Conservation (phyloP, 2,329 filamentous ascomycete species). For the Juglanconis sp. region DNA sequence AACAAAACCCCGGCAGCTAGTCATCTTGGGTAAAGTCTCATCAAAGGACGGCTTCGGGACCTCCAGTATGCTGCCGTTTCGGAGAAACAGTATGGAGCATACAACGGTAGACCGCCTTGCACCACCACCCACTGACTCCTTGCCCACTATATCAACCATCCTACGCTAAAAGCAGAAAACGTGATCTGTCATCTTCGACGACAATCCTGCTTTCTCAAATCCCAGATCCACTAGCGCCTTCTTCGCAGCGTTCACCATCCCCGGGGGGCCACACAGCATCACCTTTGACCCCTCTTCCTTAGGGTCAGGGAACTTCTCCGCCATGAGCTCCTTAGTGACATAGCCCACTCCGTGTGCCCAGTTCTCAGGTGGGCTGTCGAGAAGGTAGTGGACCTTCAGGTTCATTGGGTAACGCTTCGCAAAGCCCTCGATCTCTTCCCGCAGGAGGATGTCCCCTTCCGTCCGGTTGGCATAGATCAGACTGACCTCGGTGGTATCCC, state of each 20-base stretch:
- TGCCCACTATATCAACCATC: too few species aligned
- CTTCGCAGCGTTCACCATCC: slow-evolving; percentile 57
- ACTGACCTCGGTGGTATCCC: slow-evolving; percentile 53
- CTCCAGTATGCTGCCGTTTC: too few species aligned
- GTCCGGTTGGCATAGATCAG: slow-evolving; percentile 58
- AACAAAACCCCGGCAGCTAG: too few species aligned
- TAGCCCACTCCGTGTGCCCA: slow-evolving; percentile 50
- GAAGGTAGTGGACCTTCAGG: slow-evolving; percentile 53
- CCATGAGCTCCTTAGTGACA: slow-evolving; percentile 49
- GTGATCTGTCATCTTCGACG: slow-evolving; percentile 41
- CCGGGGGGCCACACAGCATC: slow-evolving; percentile 59
- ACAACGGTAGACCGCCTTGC: too few species aligned
- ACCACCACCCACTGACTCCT: too few species aligned
- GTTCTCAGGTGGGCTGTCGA: slow-evolving; percentile 42
- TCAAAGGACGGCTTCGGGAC: too few species aligned
- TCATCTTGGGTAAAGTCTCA: too few species aligned
- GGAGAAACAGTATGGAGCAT: too few species aligned
- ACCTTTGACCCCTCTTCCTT: slow-evolving; percentile 44
- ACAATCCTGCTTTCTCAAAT: slow-evolving; percentile 46
- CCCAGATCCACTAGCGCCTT: slow-evolving; percentile 46
- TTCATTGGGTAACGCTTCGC: slow-evolving; percentile 49
- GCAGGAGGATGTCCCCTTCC: slow-evolving; percentile 58
- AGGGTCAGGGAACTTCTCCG: slow-evolving; percentile 44
- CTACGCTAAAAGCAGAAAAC: too few species aligned
- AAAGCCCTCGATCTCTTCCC: slow-evolving; percentile 52